Conservation (phyloP, 345 rosid genomes). For the Dipteronia dyeriana region DNA sequence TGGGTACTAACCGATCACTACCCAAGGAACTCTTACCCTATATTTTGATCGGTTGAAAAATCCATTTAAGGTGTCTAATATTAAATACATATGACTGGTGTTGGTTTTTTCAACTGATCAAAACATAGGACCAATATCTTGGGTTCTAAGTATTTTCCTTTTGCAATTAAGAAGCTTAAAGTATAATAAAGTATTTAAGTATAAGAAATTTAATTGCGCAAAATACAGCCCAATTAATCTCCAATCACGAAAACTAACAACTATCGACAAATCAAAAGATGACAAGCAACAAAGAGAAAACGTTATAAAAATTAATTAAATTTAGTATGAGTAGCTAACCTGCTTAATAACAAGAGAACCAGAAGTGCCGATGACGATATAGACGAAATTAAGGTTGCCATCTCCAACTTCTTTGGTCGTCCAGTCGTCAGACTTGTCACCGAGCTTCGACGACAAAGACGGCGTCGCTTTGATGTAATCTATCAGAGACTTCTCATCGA, state of each 20-base stretch:
- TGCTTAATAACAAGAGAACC: slow-evolving; percentile 91
- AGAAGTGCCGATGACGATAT: slow-evolving; percentile 58
- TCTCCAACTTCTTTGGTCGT: slow-evolving; percentile 90
- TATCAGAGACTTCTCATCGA: slow-evolving; percentile 68
- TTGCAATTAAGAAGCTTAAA: not conserved
- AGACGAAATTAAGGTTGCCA: slow-evolving; percentile 93
- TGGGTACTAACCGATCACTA: too few relatives aligned
- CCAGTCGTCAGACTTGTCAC: slow-evolving; percentile 57
- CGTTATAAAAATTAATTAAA: too few relatives aligned
- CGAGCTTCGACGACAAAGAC: slow-evolving; percentile 62
- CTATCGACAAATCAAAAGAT: too few relatives aligned
- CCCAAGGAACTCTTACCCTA: too few relatives aligned
- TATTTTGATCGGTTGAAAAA: too few relatives aligned
- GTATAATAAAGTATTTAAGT: not conserved
- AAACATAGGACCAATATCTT: too few relatives aligned
- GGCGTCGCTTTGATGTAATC: slow-evolving; percentile 83
- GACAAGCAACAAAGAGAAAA: too few relatives aligned
- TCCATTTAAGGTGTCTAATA: too few relatives aligned
- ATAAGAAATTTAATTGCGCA: not conserved
- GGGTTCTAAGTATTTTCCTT: too few relatives aligned
- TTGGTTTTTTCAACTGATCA: too few relatives aligned
- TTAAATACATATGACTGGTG: too few relatives aligned
- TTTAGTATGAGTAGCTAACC: slow-evolving; percentile 31
- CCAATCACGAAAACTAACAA: too few relatives aligned
- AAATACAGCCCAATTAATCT: not conserved